Conservation (phyloP, 2,329 filamentous ascomycete genomes). For the Beauveria bassiana region DNA sequence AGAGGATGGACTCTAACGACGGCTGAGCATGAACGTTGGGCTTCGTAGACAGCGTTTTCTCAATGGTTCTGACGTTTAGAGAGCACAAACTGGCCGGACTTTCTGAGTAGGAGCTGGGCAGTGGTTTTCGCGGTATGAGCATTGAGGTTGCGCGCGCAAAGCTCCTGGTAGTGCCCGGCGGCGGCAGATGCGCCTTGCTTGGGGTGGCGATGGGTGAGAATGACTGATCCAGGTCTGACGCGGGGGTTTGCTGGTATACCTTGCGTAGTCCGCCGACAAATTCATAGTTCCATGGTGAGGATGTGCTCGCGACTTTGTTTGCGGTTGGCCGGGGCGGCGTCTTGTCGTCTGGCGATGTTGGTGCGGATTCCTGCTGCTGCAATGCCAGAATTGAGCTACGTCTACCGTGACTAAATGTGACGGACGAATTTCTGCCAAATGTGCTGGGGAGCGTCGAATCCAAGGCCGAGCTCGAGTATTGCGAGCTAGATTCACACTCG, state of each 20-base stretch:
- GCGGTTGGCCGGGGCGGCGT: not conserved
- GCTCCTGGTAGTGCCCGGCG: not conserved
- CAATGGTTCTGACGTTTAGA: not conserved
- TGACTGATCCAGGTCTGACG: constrained; percentile 3
- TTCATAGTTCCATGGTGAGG: constrained; percentile 45
- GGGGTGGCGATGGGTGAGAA: constrained; percentile 14
- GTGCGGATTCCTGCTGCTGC: constrained; percentile 30
- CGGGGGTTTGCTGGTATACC: constrained; percentile 33
- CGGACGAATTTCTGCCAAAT: constrained; percentile 37
- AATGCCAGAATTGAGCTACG: constrained; percentile 42
- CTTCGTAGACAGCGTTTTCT: not conserved
- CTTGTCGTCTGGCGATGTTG: constrained; percentile 15
- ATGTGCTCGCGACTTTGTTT: constrained; percentile 7
- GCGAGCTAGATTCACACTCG: constrained; percentile 21
- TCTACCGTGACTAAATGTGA: constrained; percentile 39
- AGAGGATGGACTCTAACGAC: not conserved
- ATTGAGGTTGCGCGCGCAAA: not conserved
- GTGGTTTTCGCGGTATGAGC: constrained; percentile 4
- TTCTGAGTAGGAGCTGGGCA: not conserved
- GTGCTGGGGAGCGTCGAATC: constrained; percentile 41
- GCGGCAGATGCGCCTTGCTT: constrained; percentile 10
- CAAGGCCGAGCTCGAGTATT: constrained; percentile 32
- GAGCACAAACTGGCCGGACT: not conserved
- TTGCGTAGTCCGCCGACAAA: constrained; percentile 49
- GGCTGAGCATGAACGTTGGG: not conserved